phyloP scores from a whole-genome alignment of 306 rosid genomes.

The Acacia crassicarpa region DNA sequence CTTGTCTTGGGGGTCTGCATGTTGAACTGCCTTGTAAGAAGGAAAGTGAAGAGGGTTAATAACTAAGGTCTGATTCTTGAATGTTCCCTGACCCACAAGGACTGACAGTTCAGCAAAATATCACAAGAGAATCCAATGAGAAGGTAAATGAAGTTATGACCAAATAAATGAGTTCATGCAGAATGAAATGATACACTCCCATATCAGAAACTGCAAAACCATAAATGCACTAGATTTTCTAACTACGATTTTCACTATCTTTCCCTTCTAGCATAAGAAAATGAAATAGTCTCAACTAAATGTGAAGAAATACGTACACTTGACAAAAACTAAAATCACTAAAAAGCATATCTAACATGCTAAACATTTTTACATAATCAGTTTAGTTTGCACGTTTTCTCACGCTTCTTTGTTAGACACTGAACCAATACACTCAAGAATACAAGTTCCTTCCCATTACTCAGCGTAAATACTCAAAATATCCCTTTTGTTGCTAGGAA shows the following conservation, averaged over 20 bases:
- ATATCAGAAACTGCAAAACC: constrained; percentile 42
- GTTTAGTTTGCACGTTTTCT: background rate
- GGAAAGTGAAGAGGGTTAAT: constrained; percentile 33
- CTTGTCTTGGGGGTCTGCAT: constrained; percentile 99
- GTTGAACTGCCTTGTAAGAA: constrained; percentile 31
- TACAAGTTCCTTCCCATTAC: background rate
- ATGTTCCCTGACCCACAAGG: constrained; percentile 76
- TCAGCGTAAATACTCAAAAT: background rate
- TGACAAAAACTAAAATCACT: background rate
- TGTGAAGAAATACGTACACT: background rate
- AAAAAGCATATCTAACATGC: background rate
- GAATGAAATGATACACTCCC: constrained; percentile 48
- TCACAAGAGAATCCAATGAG: constrained; percentile 77
- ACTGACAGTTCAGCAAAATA: constrained; percentile 50
- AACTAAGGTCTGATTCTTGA: constrained; percentile 43
- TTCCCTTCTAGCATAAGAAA: background rate
- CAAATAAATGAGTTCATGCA: constrained; percentile 66
- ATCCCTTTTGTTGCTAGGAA: background rate
- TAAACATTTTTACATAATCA: background rate
- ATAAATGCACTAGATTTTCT: constrained; percentile 46
- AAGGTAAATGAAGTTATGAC: constrained; percentile 29
- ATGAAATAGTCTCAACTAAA: background rate
- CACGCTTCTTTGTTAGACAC: background rate
- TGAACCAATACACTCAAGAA: background rate
- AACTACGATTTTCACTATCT: constrained; percentile 18